Conservation (phyloP, 2,329 filamentous ascomycete genomes). For the Colletotrichum sp. region DNA sequence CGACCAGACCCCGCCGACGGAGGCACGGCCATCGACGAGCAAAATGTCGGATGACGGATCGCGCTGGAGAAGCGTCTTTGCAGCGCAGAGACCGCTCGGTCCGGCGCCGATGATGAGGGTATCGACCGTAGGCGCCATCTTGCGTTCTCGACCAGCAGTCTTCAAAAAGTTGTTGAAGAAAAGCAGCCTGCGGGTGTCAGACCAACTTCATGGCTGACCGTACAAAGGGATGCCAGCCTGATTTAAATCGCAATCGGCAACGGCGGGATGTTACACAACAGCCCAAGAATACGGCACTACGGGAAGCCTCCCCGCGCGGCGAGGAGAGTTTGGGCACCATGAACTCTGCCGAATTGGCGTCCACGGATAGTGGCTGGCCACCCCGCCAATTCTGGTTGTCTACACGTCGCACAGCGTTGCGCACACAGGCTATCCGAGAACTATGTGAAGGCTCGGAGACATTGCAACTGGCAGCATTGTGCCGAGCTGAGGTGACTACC, state of each 20-base stretch:
- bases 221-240: not conserved
- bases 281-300: not conserved
- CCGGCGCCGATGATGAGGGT: conserved; percentile 32
- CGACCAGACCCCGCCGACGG: conserved; percentile 47
- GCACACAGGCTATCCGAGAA: not conserved
- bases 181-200: not conserved
- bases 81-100: conserved; percentile 44
- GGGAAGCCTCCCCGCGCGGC: not conserved
- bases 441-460: not conserved
- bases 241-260: not conserved
- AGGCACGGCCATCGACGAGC: conserved; percentile 44
- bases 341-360: conserved; percentile 18
- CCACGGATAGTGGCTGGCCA: not conserved
- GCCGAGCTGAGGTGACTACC: not conserved
- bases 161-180: not conserved
- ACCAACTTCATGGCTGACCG: accelerated
- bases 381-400: conserved; percentile 18
- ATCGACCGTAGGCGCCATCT: conserved; percentile 10
- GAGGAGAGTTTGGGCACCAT: not conserved
- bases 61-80: conserved; percentile 51
- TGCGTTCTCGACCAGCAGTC: not conserved
- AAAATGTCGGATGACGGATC: conserved; percentile 43
- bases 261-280: not conserved
- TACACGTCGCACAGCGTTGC: not conserved
- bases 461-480: not conserved